Percentiles rank a stretch among this genome's conserved stretches.
Conservation (phyloP, 768 basidiomycete genomes). For the Rubroboletus satanas region DNA sequence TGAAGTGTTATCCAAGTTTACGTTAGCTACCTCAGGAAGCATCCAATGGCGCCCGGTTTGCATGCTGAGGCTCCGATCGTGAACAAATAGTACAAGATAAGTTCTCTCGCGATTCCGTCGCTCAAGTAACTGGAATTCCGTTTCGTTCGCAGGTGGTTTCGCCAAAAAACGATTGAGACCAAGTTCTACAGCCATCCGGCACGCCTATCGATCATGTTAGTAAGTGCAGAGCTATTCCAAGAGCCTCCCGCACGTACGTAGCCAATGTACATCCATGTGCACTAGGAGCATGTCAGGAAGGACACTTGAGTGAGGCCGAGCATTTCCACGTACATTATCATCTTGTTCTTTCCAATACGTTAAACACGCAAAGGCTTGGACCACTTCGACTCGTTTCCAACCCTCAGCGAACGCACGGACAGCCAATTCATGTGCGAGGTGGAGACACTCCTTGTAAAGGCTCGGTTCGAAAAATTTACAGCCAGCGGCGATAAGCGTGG, state of each 20-base stretch:
- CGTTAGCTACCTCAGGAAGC: slow-evolving; percentile 60
- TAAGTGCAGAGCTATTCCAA: background rate
- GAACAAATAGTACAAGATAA: slow-evolving; percentile 81
- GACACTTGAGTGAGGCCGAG: background rate
- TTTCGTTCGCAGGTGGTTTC: slow-evolving; percentile 54
- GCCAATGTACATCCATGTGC: slow-evolving; percentile 86
- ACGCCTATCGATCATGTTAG: slow-evolving; percentile 47
- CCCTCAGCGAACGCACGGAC: slow-evolving; percentile 72
- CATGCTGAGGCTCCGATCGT: slow-evolving; percentile 81
- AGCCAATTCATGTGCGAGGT: slow-evolving; percentile 70
- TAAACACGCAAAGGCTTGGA: slow-evolving; percentile 84
- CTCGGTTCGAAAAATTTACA: slow-evolving; percentile 79
- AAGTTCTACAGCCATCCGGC: slow-evolving; percentile 84
- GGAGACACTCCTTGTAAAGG: slow-evolving; percentile 62
- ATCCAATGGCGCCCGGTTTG: slow-evolving; percentile 87
- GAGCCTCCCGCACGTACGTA: slow-evolving; percentile 48
- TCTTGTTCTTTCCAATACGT: slow-evolving; percentile 89
- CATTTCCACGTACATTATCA: slow-evolving; percentile 56
- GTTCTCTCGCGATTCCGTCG: slow-evolving; percentile 84
- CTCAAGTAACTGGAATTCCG: slow-evolving; percentile 62
- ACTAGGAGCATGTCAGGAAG: slow-evolving; percentile 38
- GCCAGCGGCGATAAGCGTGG: slow-evolving; percentile 77
- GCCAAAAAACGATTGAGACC: slow-evolving; percentile 68
- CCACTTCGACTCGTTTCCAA: slow-evolving; percentile 82
- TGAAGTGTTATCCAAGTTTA: slow-evolving; percentile 1